Percentiles rank a stretch among this genome's conserved stretches.
Evolutionary conservation across 345 rosid species (phyloP).

Genomic region (Moricandia arvensis): DNA sequence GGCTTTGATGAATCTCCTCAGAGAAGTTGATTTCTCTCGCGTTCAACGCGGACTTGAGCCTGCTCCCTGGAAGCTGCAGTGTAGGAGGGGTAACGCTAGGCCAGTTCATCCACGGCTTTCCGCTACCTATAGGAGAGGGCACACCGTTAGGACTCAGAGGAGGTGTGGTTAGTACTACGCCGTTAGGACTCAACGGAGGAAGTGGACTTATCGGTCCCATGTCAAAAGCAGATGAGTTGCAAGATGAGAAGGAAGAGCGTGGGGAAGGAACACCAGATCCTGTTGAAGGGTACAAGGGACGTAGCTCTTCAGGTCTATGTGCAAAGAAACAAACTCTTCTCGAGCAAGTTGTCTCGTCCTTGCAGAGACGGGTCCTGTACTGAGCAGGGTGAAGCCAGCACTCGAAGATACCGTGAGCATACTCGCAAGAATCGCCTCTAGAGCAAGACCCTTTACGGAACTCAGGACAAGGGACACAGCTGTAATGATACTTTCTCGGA

Average conservation of each 20-base stretch:
- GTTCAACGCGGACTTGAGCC: conserved; percentile 58
- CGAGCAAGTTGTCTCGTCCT: conserved; percentile 69
- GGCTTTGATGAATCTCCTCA: conserved; percentile 51
- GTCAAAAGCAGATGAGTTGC: conserved; percentile 37
- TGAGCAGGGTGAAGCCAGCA: conserved; percentile 99
- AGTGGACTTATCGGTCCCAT: conserved; percentile 61
- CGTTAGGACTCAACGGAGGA: conserved; percentile 41
- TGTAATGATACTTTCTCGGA: conserved; percentile 82
- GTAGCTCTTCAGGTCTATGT: conserved; percentile 80
- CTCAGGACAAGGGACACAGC: conserved; percentile 96
- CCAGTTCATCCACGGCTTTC: conserved; percentile 54
- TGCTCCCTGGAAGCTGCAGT: conserved; percentile 79
- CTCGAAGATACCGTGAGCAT: conserved; percentile 92
- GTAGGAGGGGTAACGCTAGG: conserved; percentile 49
- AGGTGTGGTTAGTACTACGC: conserved; percentile 67
- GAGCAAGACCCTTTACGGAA: conserved; percentile 86
- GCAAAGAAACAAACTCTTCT: conserved; percentile 97
- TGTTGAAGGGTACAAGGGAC: conserved; percentile 78
- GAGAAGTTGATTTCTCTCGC: conserved; percentile 68
- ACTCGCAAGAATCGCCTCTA: conserved; percentile 80
- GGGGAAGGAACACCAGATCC: conserved; percentile 90
- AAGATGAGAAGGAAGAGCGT: conserved; percentile 51
- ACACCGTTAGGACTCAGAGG: conserved; percentile 62
- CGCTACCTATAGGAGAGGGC: conserved; percentile 54
- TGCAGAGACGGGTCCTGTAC: conserved; percentile 83